Percentiles rank a stretch among this genome's conserved stretches.
Evolutionary conservation across 805 yeast genomes (phyloP).

Genomic region (Saccharomycopsis fibuligera): DNA sequence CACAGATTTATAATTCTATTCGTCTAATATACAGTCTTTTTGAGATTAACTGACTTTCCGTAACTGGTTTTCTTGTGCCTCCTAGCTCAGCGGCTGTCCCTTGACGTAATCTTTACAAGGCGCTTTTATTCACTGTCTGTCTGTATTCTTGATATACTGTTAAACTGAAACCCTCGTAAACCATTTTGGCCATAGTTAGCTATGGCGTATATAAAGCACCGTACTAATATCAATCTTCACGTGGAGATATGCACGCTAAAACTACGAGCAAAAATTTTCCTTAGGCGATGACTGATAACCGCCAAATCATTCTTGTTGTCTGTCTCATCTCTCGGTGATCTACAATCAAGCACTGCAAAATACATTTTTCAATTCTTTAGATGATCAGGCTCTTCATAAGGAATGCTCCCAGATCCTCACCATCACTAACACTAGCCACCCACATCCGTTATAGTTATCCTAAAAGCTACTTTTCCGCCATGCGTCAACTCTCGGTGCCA

Average conservation of each 20-base stretch:
- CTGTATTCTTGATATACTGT: too few species aligned
- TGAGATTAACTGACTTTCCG: background rate
- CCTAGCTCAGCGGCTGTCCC: background rate
- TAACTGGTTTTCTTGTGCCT: background rate
- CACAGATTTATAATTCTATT: background rate
- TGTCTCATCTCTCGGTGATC: too few species aligned
- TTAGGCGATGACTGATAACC: too few species aligned
- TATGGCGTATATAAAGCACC: background rate
- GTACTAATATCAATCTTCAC: background rate
- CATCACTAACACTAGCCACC: too few species aligned
- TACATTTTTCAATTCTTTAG: too few species aligned
- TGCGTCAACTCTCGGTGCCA: background rate
- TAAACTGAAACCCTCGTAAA: background rate
- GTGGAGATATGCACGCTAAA: background rate
- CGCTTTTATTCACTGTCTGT: background rate
- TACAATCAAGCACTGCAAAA: too few species aligned
- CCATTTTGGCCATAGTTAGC: background rate
- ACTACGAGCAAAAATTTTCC: too few species aligned
- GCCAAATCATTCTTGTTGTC: too few species aligned
- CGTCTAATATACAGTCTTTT: too few species aligned
- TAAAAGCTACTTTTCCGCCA: conserved; percentile 1
- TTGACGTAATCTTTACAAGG: too few species aligned
- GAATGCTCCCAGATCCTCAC: too few species aligned
- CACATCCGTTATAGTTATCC: background rate
- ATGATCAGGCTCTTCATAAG: too few species aligned